Evolutionary conservation across 768 basidiomycete species (phyloP), one percentile per base, ranked within the genome.

Genomic region (Sistotremastrum niveocremeum): DNA sequence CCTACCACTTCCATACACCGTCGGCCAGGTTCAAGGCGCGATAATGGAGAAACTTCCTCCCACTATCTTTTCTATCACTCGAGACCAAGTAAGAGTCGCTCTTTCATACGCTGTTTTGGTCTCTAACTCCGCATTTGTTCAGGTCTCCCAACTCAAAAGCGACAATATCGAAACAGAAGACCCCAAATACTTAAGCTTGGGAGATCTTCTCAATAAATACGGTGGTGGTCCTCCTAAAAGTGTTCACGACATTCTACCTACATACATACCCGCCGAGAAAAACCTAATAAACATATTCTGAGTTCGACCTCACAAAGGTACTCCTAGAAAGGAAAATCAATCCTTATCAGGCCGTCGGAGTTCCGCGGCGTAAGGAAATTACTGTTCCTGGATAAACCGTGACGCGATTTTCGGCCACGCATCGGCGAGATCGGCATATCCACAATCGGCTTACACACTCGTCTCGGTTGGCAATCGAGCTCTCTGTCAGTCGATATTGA

Each of bases 61-160:
- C 11, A 81, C 73, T 48, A 51, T 82, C 12, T 78, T 85, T 50
- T 84, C 84, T 0, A 53, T 86, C 11, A 84, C 84, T 9, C 68
- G 74, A 34, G 73, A 73, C 49, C 83, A 86, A 68, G 84, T 82
- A 51, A n/a, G 57, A 45, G 10, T 34, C 44, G 10, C 45, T 29
- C 9, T 29, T 9, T 41, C 38, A 34, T 37, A 28, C 2, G 32
- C 30, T 10, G 6, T 30, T 3, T 40, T 8, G 34, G 12, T 38
- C 12, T 47, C 30, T 9, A 29, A 37, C 20, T 37, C 28, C 42
- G 45, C 38, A 42, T 34, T 44, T 11, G 44, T 40, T 42, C n/a
- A 83, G 81, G 65, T 83, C 37, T 66, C 72, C 48, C 83, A 83
- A 57, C 63, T 84, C 28, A 70, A 72, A 48, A 57, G 55, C 10